A percentile compares a stretch with the other conserved stretches of the same genome.
phyloP scores from a whole-genome alignment of 202 grass and related monocot species.

The Schoenoplectus tabernaemontani region DNA sequence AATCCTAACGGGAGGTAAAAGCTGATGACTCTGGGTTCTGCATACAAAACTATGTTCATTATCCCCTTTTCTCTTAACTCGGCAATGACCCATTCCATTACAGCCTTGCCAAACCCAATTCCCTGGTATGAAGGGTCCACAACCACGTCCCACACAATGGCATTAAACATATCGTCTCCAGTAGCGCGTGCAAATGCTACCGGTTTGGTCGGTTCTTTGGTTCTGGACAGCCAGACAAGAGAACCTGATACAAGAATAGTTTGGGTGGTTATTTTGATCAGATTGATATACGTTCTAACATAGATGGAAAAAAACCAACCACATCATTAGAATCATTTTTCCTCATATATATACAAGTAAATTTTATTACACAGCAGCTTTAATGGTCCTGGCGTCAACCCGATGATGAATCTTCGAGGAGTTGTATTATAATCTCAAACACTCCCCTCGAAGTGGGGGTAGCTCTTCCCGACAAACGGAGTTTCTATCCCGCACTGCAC shows the following conservation, averaged over 20 bases:
- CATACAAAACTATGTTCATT: conserved; percentile 78
- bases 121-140: conserved; percentile 81
- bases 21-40: conserved; percentile 56
- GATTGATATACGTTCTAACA: no score
- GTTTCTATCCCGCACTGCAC: no score
- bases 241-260: conserved; percentile 14
- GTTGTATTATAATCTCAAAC: no score
- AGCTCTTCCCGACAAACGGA: no score
- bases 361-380: no score
- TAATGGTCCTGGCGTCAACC: no score
- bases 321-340: no score
- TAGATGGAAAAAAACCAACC: no score
- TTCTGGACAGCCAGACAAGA: conserved; percentile 32
- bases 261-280: not conserved
- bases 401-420: no score
- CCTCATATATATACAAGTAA: no score
- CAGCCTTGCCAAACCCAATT: conserved; percentile 67
- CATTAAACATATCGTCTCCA: conserved; percentile 88
- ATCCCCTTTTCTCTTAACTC: conserved; percentile 53
- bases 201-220: conserved; percentile 17
- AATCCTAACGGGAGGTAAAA: conserved; percentile 79
- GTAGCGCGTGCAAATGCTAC: conserved; percentile 91
- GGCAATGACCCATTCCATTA: conserved; percentile 72
- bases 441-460: no score
- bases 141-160: conserved; percentile 93